A percentile compares a stretch with the other conserved stretches of the same genome.
These are phyloP conservation scores for Daldinia sp. DNA, from an alignment of 2,329 filamentous ascomycete genomes.

Conservation along the genomic window DNA sequence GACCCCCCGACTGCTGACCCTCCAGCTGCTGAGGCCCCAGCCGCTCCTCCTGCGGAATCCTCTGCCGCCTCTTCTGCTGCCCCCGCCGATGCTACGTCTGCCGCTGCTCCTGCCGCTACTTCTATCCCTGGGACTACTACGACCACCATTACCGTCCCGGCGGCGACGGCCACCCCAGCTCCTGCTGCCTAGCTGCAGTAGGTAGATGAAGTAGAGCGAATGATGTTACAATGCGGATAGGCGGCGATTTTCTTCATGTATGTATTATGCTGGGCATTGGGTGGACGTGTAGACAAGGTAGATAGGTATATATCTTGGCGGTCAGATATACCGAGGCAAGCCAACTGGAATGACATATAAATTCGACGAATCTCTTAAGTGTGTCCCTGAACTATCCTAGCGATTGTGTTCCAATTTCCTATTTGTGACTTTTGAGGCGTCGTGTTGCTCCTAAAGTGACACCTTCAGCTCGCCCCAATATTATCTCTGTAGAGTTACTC, in stretches of 20 bases:
- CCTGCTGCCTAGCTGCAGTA: slow-evolving; percentile 12
- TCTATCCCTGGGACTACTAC: slow-evolving; percentile 14
- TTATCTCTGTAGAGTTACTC: too few relatives aligned
- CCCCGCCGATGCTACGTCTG: slow-evolving; percentile 8
- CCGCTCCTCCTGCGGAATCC: slow-evolving; percentile 6
- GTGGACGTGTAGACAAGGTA: neutral
- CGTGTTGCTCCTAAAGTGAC: neutral
- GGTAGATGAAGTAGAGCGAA: too few relatives aligned
- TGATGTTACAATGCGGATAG: neutral
- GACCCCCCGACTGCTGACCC: slow-evolving; percentile 24
- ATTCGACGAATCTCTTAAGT: slow-evolving; percentile 1
- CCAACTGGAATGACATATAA: slow-evolving; percentile 1
- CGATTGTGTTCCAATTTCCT: neutral
- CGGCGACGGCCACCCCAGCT: slow-evolving; percentile 20
- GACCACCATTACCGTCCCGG: slow-evolving; percentile 28
- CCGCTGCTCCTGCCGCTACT: slow-evolving; percentile 11
- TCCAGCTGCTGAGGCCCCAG: slow-evolving; percentile 30
- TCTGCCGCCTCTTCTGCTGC: slow-evolving; percentile 10
- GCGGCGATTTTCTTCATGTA: neutral
- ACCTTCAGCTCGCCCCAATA: too few relatives aligned
- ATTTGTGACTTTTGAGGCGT: neutral
- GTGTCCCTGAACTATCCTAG: neutral
- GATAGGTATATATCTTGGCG: neutral
- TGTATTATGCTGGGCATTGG: neutral
- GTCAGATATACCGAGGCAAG: neutral